A percentile compares a stretch with the other conserved stretches of the same genome.
Conservation (phyloP, 2,329 filamentous ascomycete species). For the Didymella pomorum region DNA sequence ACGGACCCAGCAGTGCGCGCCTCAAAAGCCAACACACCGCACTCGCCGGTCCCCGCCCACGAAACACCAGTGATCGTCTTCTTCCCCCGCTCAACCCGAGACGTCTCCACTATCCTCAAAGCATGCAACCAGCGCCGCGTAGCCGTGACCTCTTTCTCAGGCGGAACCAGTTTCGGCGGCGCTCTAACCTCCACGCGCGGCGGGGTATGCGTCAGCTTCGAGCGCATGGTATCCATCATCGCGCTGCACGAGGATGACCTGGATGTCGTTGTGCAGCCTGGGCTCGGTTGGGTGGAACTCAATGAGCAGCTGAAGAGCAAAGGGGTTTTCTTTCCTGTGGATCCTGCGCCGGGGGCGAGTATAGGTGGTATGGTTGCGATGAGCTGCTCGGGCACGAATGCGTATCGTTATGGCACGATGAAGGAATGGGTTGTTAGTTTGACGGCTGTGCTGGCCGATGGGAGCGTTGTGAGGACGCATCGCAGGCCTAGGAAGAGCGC, state of each 20-base stretch:
- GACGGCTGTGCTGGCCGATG: slow-evolving; percentile 87
- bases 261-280: slow-evolving; percentile 65
- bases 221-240: slow-evolving; percentile 83
- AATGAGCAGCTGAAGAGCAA: slow-evolving; percentile 73
- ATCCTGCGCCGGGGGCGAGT: slow-evolving; percentile 89
- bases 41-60: slow-evolving; percentile 33
- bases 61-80: slow-evolving; percentile 66
- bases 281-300: slow-evolving; percentile 81
- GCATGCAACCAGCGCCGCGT: slow-evolving; percentile 79
- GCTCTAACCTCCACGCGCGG: slow-evolving; percentile 81
- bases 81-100: slow-evolving; percentile 76
- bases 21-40: slow-evolving; percentile 33
- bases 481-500: slow-evolving; percentile 87
- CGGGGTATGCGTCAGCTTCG: slow-evolving; percentile 85
- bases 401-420: slow-evolving; percentile 93
- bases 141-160: slow-evolving; percentile 85
- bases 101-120: slow-evolving; percentile 82
- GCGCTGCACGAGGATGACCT: slow-evolving; percentile 74
- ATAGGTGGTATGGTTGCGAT: slow-evolving; percentile 82
- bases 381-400: slow-evolving; percentile 81
- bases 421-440: slow-evolving; percentile 86
- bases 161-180: slow-evolving; percentile 87
- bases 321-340: slow-evolving; percentile 87
- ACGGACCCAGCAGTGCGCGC: slow-evolving; percentile 15
- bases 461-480: slow-evolving; percentile 84